These are phyloP conservation scores for Vickermania ingenoplastis DNA, from an alignment of 208 protist genomes.

Conservation along the genomic window DNA sequence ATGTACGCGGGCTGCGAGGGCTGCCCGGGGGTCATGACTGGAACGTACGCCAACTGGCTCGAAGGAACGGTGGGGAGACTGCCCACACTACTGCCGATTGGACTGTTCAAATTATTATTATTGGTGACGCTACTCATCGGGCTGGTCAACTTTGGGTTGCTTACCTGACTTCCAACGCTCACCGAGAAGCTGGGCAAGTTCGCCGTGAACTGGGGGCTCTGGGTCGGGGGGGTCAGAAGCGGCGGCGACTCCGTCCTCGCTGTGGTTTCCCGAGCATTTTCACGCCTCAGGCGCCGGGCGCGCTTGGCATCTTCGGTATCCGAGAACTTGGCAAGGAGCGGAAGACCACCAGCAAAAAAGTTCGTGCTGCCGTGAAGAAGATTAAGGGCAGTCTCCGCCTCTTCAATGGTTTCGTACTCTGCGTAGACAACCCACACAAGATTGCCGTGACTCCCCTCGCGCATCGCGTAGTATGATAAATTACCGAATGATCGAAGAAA, in stretches of 20 bases:
- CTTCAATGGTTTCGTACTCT: slow-evolving; percentile 59
- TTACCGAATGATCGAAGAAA: slow-evolving; percentile 56
- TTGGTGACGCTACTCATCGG: not conserved
- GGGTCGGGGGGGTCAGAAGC: slow-evolving; percentile 31
- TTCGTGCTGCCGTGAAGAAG: slow-evolving; percentile 60
- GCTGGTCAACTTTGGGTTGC: not conserved
- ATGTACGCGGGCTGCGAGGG: not conserved
- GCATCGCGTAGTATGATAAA: slow-evolving; percentile 65
- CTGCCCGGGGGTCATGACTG: not conserved
- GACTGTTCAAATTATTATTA: not conserved
- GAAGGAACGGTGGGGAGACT: not conserved
- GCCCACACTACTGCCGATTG: not conserved
- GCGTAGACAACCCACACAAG: slow-evolving; percentile 78
- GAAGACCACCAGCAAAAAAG: slow-evolving; percentile 46
- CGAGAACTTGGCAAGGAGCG: slow-evolving; percentile 64
- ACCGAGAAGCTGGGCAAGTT: not conserved
- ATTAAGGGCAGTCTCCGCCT: slow-evolving; percentile 39
- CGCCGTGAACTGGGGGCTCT: not conserved
- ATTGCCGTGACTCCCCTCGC: slow-evolving; percentile 69
- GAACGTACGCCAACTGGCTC: not conserved
- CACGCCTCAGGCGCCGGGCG: slow-evolving; percentile 50
- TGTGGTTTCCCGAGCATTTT: slow-evolving; percentile 16
- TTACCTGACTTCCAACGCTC: not conserved
- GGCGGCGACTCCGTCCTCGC: slow-evolving; percentile 14
- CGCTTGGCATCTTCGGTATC: slow-evolving; percentile 65